A percentile compares a stretch with the other conserved stretches of the same genome.
These are phyloP conservation scores for Ophiostoma ips DNA, from an alignment of 2,329 filamentous ascomycete species.

Conservation along the genomic window DNA sequence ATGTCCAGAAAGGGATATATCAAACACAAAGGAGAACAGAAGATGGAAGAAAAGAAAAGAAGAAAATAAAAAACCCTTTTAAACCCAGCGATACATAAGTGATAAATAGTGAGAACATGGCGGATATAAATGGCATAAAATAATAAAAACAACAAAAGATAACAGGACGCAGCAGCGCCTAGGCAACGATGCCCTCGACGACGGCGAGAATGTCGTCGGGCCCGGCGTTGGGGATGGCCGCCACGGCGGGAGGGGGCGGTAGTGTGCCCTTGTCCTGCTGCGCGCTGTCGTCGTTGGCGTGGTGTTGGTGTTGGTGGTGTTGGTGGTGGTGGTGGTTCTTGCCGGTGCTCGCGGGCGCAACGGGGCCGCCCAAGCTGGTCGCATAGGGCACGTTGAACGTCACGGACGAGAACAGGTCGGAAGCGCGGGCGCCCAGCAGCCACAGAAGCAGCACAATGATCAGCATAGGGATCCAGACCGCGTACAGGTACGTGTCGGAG, in stretches of 20 bases:
- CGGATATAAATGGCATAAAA: background rate
- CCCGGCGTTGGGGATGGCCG: background rate
- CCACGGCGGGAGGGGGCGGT: constrained; percentile 2
- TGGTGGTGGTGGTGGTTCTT: background rate
- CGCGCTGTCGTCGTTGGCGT: too few relatives aligned
- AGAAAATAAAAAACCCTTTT: background rate
- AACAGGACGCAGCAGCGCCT: background rate
- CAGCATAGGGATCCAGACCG: constrained; percentile 34
- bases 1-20: constrained; percentile 1
- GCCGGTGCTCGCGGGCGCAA: background rate
- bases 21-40: background rate
- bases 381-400: constrained; percentile 14
- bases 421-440: constrained; percentile 11
- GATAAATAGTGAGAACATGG: background rate
- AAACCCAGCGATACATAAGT: background rate
- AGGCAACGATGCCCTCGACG: constrained; percentile 1
- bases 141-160: background rate
- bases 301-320: background rate
- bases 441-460: constrained; percentile 14
- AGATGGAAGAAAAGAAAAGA: background rate
- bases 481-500: constrained; percentile 52
- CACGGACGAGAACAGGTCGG: constrained; percentile 12
- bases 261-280: too few relatives aligned
- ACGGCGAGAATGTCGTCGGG: background rate
- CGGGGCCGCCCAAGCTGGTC: constrained; percentile 11